A percentile compares a stretch with the other conserved stretches of the same genome.
Conservation (phyloP, 148 eudicot species). For the Persicaria maculosa region DNA sequence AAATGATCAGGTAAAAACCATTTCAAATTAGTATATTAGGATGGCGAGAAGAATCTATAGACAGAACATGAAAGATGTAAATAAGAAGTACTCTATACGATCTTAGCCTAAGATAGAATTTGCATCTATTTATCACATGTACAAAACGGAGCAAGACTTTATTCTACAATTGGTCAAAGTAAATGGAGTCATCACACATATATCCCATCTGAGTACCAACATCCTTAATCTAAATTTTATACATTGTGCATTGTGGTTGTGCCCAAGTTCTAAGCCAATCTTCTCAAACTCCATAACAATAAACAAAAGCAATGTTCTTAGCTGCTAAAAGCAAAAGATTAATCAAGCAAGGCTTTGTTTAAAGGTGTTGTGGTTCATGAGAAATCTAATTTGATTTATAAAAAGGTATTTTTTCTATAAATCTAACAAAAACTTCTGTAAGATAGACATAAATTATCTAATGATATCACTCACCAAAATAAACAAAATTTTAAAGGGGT, state of each 20-base stretch:
- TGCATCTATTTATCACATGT: not conserved
- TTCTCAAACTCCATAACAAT: not conserved
- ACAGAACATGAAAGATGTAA: too few species aligned
- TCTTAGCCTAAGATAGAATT: not conserved
- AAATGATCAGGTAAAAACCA: constrained; percentile 29
- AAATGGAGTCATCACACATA: not conserved
- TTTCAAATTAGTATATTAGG: too few species aligned
- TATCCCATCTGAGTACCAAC: not conserved
- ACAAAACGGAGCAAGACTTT: not conserved
- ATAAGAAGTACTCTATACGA: too few species aligned
- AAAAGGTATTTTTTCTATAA: too few species aligned
- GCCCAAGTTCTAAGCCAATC: not conserved
- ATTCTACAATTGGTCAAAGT: not conserved
- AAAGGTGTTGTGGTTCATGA: not conserved
- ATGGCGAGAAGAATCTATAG: too few species aligned
- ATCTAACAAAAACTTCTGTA: too few species aligned
- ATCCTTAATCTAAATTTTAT: constrained; percentile 2
- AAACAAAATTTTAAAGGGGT: too few species aligned
- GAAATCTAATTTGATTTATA: not conserved
- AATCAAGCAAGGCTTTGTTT: not conserved
- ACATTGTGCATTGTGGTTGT: not conserved
- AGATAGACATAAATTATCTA: too few species aligned
- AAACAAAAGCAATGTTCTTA: not conserved
- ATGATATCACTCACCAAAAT: too few species aligned
- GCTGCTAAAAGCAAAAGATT: not conserved